phyloP scores from a whole-genome alignment of 306 rosid genomes.

The Ormosia semicastrata region DNA sequence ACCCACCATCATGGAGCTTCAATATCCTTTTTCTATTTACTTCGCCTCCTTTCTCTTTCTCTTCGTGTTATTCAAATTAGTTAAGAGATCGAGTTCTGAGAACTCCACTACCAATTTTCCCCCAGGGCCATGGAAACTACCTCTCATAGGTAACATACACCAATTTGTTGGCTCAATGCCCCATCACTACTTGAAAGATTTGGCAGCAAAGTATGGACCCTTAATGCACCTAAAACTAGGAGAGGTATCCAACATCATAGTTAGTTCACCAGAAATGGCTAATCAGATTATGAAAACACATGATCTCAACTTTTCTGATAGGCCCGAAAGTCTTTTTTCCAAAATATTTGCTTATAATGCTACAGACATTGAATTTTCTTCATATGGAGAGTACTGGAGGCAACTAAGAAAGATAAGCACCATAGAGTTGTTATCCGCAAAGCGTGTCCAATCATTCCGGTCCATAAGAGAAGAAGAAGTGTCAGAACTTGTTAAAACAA shows the following conservation, averaged over 20 bases:
- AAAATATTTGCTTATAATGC: not conserved
- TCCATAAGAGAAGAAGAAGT: constrained; percentile 32
- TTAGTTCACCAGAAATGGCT: constrained; percentile 30
- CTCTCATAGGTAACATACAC: constrained; percentile 26
- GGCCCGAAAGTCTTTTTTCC: constrained; percentile 9
- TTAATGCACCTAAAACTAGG: constrained; percentile 27
- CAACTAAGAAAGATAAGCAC: constrained; percentile 23
- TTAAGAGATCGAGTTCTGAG: not conserved
- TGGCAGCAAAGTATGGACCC: constrained; percentile 31
- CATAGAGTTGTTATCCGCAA: not conserved
- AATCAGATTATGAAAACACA: constrained; percentile 28
- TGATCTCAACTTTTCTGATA: not conserved
- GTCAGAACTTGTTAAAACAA: not conserved
- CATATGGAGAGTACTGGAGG: constrained; percentile 22
- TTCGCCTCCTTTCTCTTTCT: not conserved
- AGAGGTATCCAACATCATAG: constrained; percentile 4
- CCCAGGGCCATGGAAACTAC: constrained; percentile 25
- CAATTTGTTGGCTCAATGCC: constrained; percentile 17
- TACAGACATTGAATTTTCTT: not conserved
- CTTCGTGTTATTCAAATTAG: not conserved
- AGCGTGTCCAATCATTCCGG: constrained; percentile 11
- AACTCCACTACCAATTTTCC: not conserved
- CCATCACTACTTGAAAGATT: not conserved
- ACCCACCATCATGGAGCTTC: not conserved
- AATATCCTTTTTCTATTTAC: not conserved